phyloP scores from a whole-genome alignment of 139 green algal genomes.

The Pseudopediastrum boryanum region DNA sequence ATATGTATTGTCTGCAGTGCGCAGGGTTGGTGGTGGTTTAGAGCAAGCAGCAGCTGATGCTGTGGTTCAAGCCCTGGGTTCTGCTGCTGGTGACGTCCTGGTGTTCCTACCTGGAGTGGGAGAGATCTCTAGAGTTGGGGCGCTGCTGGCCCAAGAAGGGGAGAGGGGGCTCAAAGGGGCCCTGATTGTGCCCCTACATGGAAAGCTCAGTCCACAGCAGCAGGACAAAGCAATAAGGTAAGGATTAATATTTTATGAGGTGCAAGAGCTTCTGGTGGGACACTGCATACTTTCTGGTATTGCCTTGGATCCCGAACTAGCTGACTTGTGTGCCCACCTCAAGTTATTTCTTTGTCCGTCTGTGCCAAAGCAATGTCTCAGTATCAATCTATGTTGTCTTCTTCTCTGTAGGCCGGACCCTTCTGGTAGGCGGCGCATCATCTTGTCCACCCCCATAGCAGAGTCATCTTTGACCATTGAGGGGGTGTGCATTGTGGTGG shows the following conservation, averaged over 20 bases:
- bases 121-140: constrained; percentile 54
- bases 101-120: constrained; percentile 65
- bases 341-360: too few relatives aligned
- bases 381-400: neutral
- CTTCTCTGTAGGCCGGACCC: neutral
- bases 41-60: constrained; percentile 46
- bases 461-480: constrained; percentile 70
- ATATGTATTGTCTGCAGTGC: constrained; percentile 18
- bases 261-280: neutral
- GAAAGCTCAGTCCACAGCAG: constrained; percentile 52
- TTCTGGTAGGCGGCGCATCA: constrained; percentile 44
- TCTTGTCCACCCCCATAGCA: constrained; percentile 73
- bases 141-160: constrained; percentile 32
- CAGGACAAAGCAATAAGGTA: constrained; percentile 60
- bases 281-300: too few relatives aligned
- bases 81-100: constrained; percentile 24
- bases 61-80: constrained; percentile 35
- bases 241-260: too few relatives aligned
- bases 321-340: too few relatives aligned
- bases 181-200: constrained; percentile 60
- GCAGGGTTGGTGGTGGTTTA: constrained; percentile 34
- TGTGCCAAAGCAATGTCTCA: too few relatives aligned
- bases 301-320: too few relatives aligned
- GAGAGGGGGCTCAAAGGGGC: constrained; percentile 9
- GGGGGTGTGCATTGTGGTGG: constrained; percentile 71